Evolutionary conservation across 352 stramenopile species (phyloP).

Genomic region (Pythium aristosporum): DNA sequence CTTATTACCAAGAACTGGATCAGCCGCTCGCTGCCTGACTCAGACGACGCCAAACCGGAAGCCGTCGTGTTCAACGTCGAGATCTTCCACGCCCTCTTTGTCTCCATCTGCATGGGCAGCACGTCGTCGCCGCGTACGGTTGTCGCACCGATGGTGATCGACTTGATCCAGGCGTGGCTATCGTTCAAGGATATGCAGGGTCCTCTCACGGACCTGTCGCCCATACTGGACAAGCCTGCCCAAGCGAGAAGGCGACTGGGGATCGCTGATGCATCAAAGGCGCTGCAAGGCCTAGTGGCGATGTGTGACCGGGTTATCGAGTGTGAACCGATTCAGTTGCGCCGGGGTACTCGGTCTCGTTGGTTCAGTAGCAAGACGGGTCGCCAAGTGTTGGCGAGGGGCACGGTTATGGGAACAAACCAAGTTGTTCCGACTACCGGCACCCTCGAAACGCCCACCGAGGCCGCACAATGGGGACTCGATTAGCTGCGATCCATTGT

Average conservation of each 20-base stretch:
- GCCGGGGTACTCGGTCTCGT: not conserved
- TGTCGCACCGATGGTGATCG: constrained; percentile 5
- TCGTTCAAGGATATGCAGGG: constrained; percentile 8
- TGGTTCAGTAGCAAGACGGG: not conserved
- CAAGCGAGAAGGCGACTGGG: not conserved
- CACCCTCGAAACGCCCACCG: not conserved
- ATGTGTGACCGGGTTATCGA: not conserved
- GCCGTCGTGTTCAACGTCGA: constrained; percentile 23
- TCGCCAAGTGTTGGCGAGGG: no score
- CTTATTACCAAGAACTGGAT: constrained; percentile 42
- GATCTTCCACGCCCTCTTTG: constrained; percentile 27
- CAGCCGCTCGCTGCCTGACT: constrained; percentile 17
- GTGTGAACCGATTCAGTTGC: not conserved
- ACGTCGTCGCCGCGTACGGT: constrained; percentile 8
- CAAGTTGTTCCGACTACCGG: not conserved
- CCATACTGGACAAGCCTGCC: not conserved
- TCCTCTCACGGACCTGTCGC: not conserved
- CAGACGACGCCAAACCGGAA: constrained; percentile 32
- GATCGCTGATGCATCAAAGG: no score
- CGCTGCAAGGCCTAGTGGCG: not conserved
- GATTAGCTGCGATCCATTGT: no score
- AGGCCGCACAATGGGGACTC: not conserved
- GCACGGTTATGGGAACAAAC: not conserved
- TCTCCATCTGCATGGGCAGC: constrained; percentile 19
- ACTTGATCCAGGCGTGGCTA: constrained; percentile 9